Conservation (phyloP, 495 filamentous ascomycete species). For the Penicillium herquei region DNA sequence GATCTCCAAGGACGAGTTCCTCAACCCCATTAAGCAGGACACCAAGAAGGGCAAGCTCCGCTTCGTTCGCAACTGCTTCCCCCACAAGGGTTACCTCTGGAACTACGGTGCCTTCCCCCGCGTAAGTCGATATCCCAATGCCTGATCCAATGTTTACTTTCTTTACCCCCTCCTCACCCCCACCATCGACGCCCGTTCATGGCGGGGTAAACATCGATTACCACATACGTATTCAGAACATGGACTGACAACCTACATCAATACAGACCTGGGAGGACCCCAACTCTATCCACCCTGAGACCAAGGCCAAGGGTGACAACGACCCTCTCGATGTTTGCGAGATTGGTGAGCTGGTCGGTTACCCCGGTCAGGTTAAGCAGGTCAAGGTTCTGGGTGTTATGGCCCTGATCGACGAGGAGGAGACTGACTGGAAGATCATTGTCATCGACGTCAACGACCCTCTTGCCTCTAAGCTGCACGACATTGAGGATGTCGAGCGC, state of each 20-base stretch:
- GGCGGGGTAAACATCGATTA: slow-evolving; percentile 1
- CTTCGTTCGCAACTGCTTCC: slow-evolving; percentile 99
- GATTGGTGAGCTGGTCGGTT: slow-evolving; percentile 96
- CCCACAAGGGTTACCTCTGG: slow-evolving; percentile 99
- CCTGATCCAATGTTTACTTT: not conserved
- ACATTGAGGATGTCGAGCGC: slow-evolving; percentile 98
- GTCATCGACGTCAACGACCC: slow-evolving; percentile 99
- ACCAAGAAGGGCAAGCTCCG: slow-evolving; percentile 64
- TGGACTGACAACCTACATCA: not conserved
- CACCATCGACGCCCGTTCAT: not conserved
- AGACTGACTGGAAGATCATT: slow-evolving; percentile 99
- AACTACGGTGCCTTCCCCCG: slow-evolving; percentile 99
- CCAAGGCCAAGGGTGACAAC: slow-evolving; percentile 99
- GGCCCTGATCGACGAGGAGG: slow-evolving; percentile 98
- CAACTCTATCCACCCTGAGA: slow-evolving; percentile 91
- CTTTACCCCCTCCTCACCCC: not conserved
- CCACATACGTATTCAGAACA: not conserved
- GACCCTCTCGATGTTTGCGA: slow-evolving; percentile 99
- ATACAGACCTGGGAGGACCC: slow-evolving; percentile 98
- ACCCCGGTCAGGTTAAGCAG: slow-evolving; percentile 95
- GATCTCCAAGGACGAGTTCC: slow-evolving; percentile 96
- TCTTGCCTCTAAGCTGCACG: slow-evolving; percentile 92
- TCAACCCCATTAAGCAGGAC: slow-evolving; percentile 92
- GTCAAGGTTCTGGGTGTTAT: slow-evolving; percentile 99
- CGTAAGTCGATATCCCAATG: slow-evolving; percentile 44